phyloP scores from a whole-genome alignment of 2,329 filamentous ascomycete species.

The Fusarium tricinctum region DNA sequence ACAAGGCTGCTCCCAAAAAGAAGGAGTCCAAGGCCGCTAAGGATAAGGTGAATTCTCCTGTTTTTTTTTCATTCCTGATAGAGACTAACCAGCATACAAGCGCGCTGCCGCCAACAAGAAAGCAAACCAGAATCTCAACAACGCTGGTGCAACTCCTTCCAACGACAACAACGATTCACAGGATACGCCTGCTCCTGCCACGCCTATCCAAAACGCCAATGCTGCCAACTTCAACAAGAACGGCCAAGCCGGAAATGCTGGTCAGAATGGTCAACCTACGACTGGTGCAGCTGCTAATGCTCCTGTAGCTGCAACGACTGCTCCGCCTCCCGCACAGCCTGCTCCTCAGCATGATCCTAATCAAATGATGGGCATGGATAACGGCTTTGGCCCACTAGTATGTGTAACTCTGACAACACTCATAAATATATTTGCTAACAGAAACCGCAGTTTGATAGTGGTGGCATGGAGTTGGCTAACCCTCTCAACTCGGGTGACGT shows the following conservation, averaged over 20 bases:
- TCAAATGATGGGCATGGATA: constrained; percentile 63
- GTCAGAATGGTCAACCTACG: constrained; percentile 53
- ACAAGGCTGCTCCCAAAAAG: constrained; percentile 84
- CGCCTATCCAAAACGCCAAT: constrained; percentile 66
- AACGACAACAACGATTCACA: constrained; percentile 69
- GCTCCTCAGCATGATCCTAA: constrained; percentile 43
- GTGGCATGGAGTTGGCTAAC: constrained; percentile 68
- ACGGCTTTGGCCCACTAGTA: constrained; percentile 59
- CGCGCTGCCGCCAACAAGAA: constrained; percentile 73
- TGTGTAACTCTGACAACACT: constrained; percentile 44
- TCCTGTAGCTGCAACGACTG: constrained; percentile 50
- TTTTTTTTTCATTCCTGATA: neutral
- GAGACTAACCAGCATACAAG: constrained; percentile 41
- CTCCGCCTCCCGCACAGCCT: constrained; percentile 47
- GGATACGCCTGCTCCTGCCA: constrained; percentile 72
- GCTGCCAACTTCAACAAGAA: constrained; percentile 60
- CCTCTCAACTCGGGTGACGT: constrained; percentile 68
- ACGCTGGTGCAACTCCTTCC: constrained; percentile 67
- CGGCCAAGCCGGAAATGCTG: constrained; percentile 47
- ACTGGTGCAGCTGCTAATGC: constrained; percentile 51
- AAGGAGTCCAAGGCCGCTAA: constrained; percentile 76
- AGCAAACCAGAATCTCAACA: constrained; percentile 68
- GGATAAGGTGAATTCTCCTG: constrained; percentile 70
- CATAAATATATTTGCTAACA: constrained; percentile 13
- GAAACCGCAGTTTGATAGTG: constrained; percentile 55